Base-by-base conservation (phyloP, 176 grass and related monocot species). In the Sorghum bicolor region DNA sequence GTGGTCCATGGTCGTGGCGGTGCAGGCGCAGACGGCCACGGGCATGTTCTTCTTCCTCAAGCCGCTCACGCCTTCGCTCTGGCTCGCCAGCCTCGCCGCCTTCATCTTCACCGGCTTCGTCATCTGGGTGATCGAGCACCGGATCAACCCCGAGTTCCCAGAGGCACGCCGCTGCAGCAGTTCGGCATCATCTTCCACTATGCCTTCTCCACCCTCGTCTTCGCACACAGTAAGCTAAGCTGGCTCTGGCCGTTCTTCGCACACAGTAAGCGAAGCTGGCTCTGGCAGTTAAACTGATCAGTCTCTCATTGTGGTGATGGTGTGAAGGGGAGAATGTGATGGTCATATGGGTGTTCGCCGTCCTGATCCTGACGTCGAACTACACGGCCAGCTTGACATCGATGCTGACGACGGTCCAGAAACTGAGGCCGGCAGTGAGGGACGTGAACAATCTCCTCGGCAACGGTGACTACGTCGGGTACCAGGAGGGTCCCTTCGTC, bases 141-240 rank as follows among this genome's bases (percentile, higher is more conserved):
- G 87, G 12, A 58, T 85, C 15, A 89, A 94, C 84, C 5, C 43
- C 19, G 87, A 90, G 48, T 90, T 94, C 85, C 65, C n/a, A n/a
- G 80, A 5, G 86, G 86, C 19, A 87, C 89, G 36, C 66, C 83
- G 6, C 4, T 63, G 39, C 70, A 89, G 58, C 92, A 94, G 70
- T 29, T 92, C 22, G 90, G 90, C 65, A 77, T 64, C 72, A 83
- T 90, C 84, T 94, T 89, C 74, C 89, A 90, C 85, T 94, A 63
- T 41, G 48, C 90, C 39, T 92, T 94, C 87, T 92, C 90, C 61
- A 92, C 85, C 29, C 90, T 94, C n/a, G 92, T 94, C 58, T 94
- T 89, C 80, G 16, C 87, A 0, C 90, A 90, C 17, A 76, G 89
- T 47, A 47, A 47, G 43, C 43, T 91, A n/a, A n/a, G n/a, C n/a